These are phyloP conservation scores for Clonostachys sp. DNA, from an alignment of 2,329 filamentous ascomycete genomes.

Conservation along the genomic window DNA sequence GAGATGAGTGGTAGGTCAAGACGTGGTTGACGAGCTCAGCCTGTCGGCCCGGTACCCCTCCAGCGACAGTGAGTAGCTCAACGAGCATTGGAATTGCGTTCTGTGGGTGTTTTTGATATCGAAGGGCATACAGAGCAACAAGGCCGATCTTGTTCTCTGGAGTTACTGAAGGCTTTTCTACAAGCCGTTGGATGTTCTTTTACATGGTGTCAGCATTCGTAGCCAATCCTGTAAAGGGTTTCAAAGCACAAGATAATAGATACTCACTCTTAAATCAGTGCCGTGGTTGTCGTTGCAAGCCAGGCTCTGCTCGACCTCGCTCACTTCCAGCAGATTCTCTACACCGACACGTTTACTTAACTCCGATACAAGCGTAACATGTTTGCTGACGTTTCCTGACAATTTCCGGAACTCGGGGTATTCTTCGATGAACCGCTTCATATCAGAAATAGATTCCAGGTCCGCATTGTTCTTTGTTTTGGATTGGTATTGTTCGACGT, in stretches of 20 bases:
- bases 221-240: background rate
- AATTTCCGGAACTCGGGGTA: conserved; percentile 97
- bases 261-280: conserved; percentile 76
- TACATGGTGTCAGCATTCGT: conserved; percentile 11
- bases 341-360: conserved; percentile 82
- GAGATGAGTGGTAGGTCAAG: conserved; percentile 78
- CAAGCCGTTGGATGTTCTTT: conserved; percentile 78
- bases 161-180: conserved; percentile 74
- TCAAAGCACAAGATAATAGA: background rate
- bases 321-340: conserved; percentile 89
- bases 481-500: conserved; percentile 95
- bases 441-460: conserved; percentile 94
- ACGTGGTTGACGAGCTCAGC: conserved; percentile 80
- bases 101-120: conserved; percentile 82
- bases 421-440: conserved; percentile 99
- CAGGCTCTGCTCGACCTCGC: conserved; percentile 92
- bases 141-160: conserved; percentile 81
- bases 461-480: conserved; percentile 96
- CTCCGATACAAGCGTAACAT: conserved; percentile 93
- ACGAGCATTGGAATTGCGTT: conserved; percentile 81
- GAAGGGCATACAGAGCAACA: conserved; percentile 89
- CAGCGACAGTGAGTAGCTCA: conserved; percentile 79
- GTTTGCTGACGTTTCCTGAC: conserved; percentile 96
- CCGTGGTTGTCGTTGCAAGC: conserved; percentile 96
- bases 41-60: conserved; percentile 70